phyloP scores from a whole-genome alignment of 495 filamentous ascomycete genomes.

The Penicillium psychrofluorescens region DNA sequence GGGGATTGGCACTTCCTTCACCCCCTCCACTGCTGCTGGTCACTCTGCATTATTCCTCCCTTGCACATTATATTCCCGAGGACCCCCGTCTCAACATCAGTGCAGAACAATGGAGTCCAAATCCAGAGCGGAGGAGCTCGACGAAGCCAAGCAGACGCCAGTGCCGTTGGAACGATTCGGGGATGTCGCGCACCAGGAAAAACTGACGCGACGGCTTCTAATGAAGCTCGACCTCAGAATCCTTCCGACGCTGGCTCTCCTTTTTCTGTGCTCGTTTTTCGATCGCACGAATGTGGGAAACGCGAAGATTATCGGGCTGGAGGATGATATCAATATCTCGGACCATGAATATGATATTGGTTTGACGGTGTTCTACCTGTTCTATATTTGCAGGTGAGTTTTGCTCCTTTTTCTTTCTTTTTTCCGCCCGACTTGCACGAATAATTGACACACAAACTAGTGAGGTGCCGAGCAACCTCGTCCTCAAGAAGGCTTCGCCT shows the following conservation, averaged over 20 bases:
- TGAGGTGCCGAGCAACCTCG: slow-evolving; percentile 37
- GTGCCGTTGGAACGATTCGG: slow-evolving; percentile 10
- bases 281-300: slow-evolving; percentile 59
- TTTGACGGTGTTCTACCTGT: slow-evolving; percentile 51
- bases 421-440: not conserved
- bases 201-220: slow-evolving; percentile 32
- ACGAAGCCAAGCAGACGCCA: slow-evolving; percentile 8
- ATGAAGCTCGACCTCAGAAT: slow-evolving; percentile 51
- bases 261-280: slow-evolving; percentile 44
- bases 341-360: slow-evolving; percentile 64
- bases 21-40: too few relatives aligned
- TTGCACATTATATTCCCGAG: not conserved
- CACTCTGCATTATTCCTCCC: not conserved
- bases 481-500: slow-evolving; percentile 37
- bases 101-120: slow-evolving; percentile 15
- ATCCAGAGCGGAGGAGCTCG: slow-evolving; percentile 4
- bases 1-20: too few relatives aligned
- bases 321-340: slow-evolving; percentile 44
- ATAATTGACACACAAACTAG: slow-evolving; percentile 5
- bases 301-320: slow-evolving; percentile 55
- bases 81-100: not conserved
- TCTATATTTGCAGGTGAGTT: slow-evolving; percentile 47
- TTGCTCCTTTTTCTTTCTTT: not conserved
- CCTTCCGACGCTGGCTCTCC: slow-evolving; percentile 53
- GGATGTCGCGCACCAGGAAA: slow-evolving; percentile 12